Conservation (phyloP, 2,329 filamentous ascomycete species). For the Curvularia sp. region DNA sequence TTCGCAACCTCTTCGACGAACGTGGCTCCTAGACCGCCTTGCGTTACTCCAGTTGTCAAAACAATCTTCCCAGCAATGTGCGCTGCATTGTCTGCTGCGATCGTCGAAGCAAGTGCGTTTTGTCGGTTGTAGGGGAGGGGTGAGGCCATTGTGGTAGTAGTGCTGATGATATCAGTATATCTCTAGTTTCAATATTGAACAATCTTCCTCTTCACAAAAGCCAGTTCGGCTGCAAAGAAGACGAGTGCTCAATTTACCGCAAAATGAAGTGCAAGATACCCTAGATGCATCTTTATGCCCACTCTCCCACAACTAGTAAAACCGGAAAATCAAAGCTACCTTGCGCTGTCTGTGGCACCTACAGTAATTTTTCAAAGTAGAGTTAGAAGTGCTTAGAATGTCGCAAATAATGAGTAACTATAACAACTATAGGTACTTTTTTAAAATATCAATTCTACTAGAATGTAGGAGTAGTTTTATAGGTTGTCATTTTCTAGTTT, state of each 20-base stretch:
- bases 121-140: constrained; percentile 32
- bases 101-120: constrained; percentile 32
- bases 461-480: too few species aligned
- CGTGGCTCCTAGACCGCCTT: constrained; percentile 38
- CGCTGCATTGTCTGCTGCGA: constrained; percentile 52
- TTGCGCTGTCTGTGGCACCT: too few species aligned
- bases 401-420: too few species aligned
- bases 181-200: not conserved
- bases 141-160: constrained; percentile 13
- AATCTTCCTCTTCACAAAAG: not conserved
- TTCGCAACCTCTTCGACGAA: constrained; percentile 40
- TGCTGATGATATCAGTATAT: not conserved
- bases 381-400: too few species aligned
- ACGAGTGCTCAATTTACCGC: not conserved
- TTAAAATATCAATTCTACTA: too few species aligned
- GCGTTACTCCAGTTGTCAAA: constrained; percentile 47
- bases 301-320: too few species aligned
- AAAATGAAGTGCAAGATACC: not conserved
- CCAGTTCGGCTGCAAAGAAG: not conserved
- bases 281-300: not conserved
- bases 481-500: too few species aligned
- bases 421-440: too few species aligned
- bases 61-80: constrained; percentile 55
- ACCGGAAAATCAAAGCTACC: too few species aligned
- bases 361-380: too few species aligned